Evolutionary conservation across 306 rosid genomes (phyloP).

Genomic region (Glycine tomentella): DNA sequence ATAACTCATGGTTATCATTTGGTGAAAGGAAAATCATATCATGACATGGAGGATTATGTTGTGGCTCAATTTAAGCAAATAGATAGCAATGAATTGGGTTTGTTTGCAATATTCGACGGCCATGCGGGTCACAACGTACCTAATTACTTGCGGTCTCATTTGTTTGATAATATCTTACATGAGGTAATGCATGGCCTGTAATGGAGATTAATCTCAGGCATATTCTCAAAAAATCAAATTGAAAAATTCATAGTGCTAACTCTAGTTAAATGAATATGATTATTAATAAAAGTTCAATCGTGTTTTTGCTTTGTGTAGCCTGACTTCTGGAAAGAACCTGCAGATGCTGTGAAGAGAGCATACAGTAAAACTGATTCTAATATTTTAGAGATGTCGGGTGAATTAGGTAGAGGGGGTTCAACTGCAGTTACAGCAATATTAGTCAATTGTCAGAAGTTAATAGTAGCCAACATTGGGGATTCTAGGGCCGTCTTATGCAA

Average conservation of each 20-base stretch:
- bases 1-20: slow-evolving; percentile 85
- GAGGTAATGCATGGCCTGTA: slow-evolving; percentile 71
- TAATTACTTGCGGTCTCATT: slow-evolving; percentile 71
- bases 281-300: slow-evolving; percentile 17
- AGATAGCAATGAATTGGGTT: slow-evolving; percentile 82
- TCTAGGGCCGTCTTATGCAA: slow-evolving; percentile 84
- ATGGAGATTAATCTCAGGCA: slow-evolving; percentile 31
- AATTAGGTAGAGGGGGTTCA: slow-evolving; percentile 95
- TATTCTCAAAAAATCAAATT: slow-evolving; percentile 24
- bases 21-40: slow-evolving; percentile 86
- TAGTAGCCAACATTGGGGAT: slow-evolving; percentile 92
- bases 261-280: slow-evolving; percentile 44
- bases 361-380: slow-evolving; percentile 72
- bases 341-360: slow-evolving; percentile 73
- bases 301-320: slow-evolving; percentile 57
- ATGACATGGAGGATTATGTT: slow-evolving; percentile 88
- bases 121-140: slow-evolving; percentile 89
- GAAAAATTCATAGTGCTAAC: slow-evolving; percentile 16
- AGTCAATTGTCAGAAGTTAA: slow-evolving; percentile 77
- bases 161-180: slow-evolving; percentile 79
- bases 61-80: slow-evolving; percentile 87
- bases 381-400: slow-evolving; percentile 79
- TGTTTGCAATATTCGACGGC: slow-evolving; percentile 96
- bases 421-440: slow-evolving; percentile 97
- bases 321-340: slow-evolving; percentile 84